Evolutionary conservation across 176 grass and related monocot genomes (phyloP), one percentile per base, ranked within the genome.

Genomic region (Echinochloa phyllopogon): DNA sequence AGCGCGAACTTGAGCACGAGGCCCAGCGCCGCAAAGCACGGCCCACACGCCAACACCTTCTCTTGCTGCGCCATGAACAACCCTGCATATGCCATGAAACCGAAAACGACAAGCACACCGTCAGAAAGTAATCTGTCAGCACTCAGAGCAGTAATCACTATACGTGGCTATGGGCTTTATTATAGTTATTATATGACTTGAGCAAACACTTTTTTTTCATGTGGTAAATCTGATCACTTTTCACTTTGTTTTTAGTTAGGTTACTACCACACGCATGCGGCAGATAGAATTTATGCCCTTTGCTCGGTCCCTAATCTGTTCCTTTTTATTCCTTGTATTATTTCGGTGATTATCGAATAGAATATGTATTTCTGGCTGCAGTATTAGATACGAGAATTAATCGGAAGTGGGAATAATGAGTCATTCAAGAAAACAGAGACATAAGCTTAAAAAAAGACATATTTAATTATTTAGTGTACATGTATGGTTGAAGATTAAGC

Each of bases 51-150:
- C 39, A 98, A 72, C 27, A 98, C 86, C 83, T 91, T 98, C 77
- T 95, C 85, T 44, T 98, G 96, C 44, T 91, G 87, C 49, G 96
- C 96, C 96, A 95, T 98, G 87, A 98, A 98, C 41, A 98, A 37
- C 0, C 96, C 96, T 98, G 77, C 75, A 84, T 36, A 33, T 8
- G n/a, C 42, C 5, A 38, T 33, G 12, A 42, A 60, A 10, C 17
- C 8, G 56, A 72, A 63, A 83, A 78, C 65, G 12, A 78, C 66
- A 18, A 55, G 47, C 58, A 42, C 16, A n/a, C 20, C 55, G 39
- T 75, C 36, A 27, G 37, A 69, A 39, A 75, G 40, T 33, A 48
- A 57, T 16, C 65, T 14, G 5, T 52, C 50, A 33, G 21, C 25
- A 20, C 29, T 33, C 29, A 33, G 29, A 33, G 29, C 29, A 33